Evolutionary conservation across 371 early-diverging fungal genomes (phyloP), one percentile per base, ranked within the genome.

Genomic region (Lichtheimia ramosa): DNA sequence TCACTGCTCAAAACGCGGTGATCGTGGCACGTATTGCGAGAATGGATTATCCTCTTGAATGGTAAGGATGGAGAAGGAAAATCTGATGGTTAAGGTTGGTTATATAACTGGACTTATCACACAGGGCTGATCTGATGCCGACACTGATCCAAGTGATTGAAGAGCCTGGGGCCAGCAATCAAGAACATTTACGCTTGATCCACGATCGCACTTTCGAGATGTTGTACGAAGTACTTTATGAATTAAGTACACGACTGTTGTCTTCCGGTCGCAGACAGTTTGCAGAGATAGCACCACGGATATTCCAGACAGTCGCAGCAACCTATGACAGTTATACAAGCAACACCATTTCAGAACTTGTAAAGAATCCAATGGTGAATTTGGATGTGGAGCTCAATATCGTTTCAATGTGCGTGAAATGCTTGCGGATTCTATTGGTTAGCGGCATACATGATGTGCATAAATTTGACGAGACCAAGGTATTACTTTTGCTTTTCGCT

Each of bases 31-130:
- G 91, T 62, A 89, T 94, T 61, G 91, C 92, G 12, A 73, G 92
- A 43, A 51, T 88, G 34, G 95, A 94, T 71, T 93, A 79, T 69
- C 95, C 95, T 12, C 67, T 77, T 61, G 89, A 92, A 61, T 94
- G 94, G 91, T 91, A 63, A 53, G 66, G 34, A 12, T n/a, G n/a
- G n/a, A n/a, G n/a, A n/a, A n/a, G 15, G 3, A 27, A 57, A 24
- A 14, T 34, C 10, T 34, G 8, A 8, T 27, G 27, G 27, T 27
- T 27, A 27, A 5, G 27, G 27, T 8, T 34, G 34, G 10, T 34
- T 8, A 34, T 34, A 8, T 34, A 34, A 34, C 34, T 34, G 34
- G 10, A 2, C 34, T 8, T 34, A 34, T 10, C 10, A 10, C 20
- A 28, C 55, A 87, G 90, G 92, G 92, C 92, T 0, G 87, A 91